These are phyloP conservation scores for Dictyostelium brefeldianum DNA, from an alignment of 78 protist species.

Conservation along the genomic window DNA sequence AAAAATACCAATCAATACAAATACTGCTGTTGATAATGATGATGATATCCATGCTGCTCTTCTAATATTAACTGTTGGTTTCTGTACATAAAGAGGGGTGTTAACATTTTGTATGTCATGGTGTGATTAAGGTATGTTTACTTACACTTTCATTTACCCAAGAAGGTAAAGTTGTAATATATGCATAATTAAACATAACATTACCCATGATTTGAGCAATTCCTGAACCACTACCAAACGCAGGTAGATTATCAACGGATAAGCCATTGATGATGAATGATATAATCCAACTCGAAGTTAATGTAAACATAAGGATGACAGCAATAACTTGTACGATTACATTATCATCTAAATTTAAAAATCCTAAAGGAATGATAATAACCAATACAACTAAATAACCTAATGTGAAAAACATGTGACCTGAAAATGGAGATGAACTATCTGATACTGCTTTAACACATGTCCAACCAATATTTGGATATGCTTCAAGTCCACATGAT, in stretches of 20 bases:
- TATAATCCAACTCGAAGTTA: slow-evolving; percentile 34
- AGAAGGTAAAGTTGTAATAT: slow-evolving; percentile 63
- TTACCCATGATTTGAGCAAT: slow-evolving; percentile 62
- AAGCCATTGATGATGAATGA: slow-evolving; percentile 53
- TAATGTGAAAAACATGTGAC: slow-evolving; percentile 57
- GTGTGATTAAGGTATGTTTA: not conserved
- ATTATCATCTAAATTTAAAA: slow-evolving; percentile 79
- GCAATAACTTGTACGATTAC: slow-evolving; percentile 69
- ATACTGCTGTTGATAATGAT: slow-evolving; percentile 6
- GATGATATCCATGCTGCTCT: slow-evolving; percentile 23
- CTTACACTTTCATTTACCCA: slow-evolving; percentile 77
- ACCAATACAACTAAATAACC: slow-evolving; percentile 73
- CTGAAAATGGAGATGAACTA: slow-evolving; percentile 49
- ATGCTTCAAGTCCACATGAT: slow-evolving; percentile 61
- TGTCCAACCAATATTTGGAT: slow-evolving; percentile 35
- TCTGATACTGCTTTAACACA: not conserved
- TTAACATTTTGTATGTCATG: not conserved
- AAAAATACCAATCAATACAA: slow-evolving; percentile 40
- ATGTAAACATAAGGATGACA: slow-evolving; percentile 36
- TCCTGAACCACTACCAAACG: slow-evolving; percentile 19
- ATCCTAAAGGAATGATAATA: slow-evolving; percentile 77
- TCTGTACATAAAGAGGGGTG: slow-evolving; percentile 2
- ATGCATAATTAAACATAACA: slow-evolving; percentile 81
- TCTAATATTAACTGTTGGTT: slow-evolving; percentile 54
- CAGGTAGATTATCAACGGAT: slow-evolving; percentile 30